A percentile compares a stretch with the other conserved stretches of the same genome.
Conservation (phyloP, 2,329 filamentous ascomycete genomes). For the Aureobasidium sp. region DNA sequence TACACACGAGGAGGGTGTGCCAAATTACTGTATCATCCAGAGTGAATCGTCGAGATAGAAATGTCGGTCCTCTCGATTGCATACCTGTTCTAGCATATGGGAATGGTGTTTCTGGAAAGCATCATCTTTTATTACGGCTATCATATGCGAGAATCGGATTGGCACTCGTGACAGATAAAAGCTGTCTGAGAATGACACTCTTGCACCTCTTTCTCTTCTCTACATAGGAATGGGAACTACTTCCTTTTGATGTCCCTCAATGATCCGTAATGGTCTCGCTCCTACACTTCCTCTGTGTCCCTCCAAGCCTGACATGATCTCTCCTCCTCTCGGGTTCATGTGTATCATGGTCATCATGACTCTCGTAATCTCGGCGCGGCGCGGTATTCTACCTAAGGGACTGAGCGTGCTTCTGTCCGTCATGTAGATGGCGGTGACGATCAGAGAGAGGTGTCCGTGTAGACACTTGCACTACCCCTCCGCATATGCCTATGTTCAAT, state of each 20-base stretch:
- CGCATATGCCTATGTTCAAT: background rate
- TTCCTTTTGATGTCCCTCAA: background rate
- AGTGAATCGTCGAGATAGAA: too few relatives aligned
- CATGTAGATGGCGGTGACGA: background rate
- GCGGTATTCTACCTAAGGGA: background rate
- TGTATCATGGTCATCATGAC: background rate
- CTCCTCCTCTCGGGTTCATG: background rate
- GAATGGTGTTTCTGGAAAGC: too few relatives aligned
- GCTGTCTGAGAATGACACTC: too few relatives aligned
- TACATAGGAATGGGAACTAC: background rate
- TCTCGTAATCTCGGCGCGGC: slow-evolving; percentile 1
- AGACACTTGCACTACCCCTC: background rate
- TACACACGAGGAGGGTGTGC: background rate
- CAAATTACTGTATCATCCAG: too few relatives aligned
- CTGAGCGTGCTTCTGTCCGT: background rate
- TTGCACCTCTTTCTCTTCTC: background rate
- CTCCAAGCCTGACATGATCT: background rate
- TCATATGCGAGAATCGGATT: too few relatives aligned
- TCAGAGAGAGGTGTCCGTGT: background rate
- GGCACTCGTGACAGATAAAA: too few relatives aligned
- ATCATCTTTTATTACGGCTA: too few relatives aligned
- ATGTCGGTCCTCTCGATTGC: too few relatives aligned
- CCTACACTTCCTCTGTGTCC: background rate
- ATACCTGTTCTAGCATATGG: too few relatives aligned
- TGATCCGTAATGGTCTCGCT: background rate